Conservation (phyloP, 371 early-diverging fungal species). For the Circinella minor region DNA sequence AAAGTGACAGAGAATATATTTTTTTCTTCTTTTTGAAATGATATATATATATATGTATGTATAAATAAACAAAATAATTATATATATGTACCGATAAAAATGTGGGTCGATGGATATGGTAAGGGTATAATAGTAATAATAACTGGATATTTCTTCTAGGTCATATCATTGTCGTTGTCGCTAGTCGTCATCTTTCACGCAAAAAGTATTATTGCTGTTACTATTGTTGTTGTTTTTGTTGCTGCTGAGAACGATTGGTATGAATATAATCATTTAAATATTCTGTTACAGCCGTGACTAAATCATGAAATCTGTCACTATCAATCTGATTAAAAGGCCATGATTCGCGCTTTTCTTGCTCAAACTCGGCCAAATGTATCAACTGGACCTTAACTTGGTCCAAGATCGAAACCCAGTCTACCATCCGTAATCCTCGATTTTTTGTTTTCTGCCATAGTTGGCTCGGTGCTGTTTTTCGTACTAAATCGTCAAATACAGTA, state of each 20-base stretch:
- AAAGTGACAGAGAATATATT: too few relatives aligned
- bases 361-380: slow-evolving; percentile 43
- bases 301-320: slow-evolving; percentile 9
- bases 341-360: slow-evolving; percentile 32
- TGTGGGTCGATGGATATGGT: too few relatives aligned
- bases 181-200: not conserved
- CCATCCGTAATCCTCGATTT: slow-evolving; percentile 9
- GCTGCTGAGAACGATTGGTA: not conserved
- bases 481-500: slow-evolving; percentile 33
- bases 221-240: not conserved
- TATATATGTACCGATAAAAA: too few relatives aligned
- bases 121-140: too few relatives aligned
- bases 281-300: slow-evolving; percentile 2
- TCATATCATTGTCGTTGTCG: too few relatives aligned
- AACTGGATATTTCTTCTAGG: too few relatives aligned
- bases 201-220: not conserved
- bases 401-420: slow-evolving; percentile 28
- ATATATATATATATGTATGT: too few relatives aligned
- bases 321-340: slow-evolving; percentile 30
- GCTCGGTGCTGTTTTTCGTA: slow-evolving; percentile 27
- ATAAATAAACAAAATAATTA: too few relatives aligned
- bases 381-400: slow-evolving; percentile 34
- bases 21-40: too few relatives aligned
- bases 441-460: slow-evolving; percentile 22
- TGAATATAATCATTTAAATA: slow-evolving; percentile 12